Evolutionary conservation across 2,329 filamentous ascomycete genomes (phyloP).

Genomic region (Aureobasidium leucospermi): DNA sequence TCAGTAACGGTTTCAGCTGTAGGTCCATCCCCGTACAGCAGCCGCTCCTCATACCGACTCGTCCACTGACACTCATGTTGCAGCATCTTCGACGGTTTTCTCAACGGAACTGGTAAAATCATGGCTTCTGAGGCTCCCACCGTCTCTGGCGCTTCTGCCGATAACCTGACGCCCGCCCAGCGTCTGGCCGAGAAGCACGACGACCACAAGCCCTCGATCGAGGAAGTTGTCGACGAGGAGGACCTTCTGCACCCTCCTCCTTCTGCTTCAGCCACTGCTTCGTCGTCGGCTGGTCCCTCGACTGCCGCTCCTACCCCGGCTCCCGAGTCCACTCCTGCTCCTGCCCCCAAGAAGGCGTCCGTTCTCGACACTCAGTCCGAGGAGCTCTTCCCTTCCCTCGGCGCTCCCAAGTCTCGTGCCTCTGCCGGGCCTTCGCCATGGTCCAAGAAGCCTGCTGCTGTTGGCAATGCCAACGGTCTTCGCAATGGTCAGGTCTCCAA

Average conservation of each 20-base stretch:
- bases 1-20: conserved; percentile 12
- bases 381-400: conserved; percentile 89
- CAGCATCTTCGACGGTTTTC: conserved; percentile 13
- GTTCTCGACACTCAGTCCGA: conserved; percentile 75
- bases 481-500: conserved; percentile 47
- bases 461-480: conserved; percentile 44
- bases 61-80: not conserved
- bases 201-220: conserved; percentile 58
- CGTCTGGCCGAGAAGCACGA: conserved; percentile 48
- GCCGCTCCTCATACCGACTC: not conserved
- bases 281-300: conserved; percentile 35
- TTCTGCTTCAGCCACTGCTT: conserved; percentile 34
- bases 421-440: conserved; percentile 65
- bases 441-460: conserved; percentile 58
- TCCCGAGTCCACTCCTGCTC: conserved; percentile 15
- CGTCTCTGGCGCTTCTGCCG: conserved; percentile 19
- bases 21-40: not conserved
- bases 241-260: conserved; percentile 52
- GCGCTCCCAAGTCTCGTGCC: conserved; percentile 57
- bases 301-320: conserved; percentile 36
- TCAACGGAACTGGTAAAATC: conserved; percentile 10
- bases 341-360: conserved; percentile 17
- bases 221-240: conserved; percentile 77
- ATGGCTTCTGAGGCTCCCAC: conserved; percentile 15
- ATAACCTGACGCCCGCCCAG: conserved; percentile 42